Evolutionary conservation across 305 asterid species (phyloP).

Genomic region (Fraxinus albicans): DNA sequence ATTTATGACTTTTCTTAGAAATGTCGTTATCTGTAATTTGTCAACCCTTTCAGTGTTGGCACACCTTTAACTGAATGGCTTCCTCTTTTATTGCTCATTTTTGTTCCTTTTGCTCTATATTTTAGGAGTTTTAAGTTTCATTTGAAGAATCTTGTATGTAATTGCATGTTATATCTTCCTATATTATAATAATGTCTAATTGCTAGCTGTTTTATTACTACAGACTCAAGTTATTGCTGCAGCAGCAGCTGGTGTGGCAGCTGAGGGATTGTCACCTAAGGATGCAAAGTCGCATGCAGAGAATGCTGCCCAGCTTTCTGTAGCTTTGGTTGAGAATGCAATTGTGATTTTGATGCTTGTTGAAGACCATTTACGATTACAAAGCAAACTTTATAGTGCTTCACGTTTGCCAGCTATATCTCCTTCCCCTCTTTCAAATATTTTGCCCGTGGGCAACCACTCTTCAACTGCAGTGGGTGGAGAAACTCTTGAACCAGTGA

Average conservation of each 20-base stretch:
- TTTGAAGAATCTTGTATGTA: conserved; percentile 1
- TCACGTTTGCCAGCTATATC: conserved; percentile 62
- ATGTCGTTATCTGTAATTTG: not conserved
- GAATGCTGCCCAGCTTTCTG: conserved; percentile 97
- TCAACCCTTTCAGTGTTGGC: conserved; percentile 13
- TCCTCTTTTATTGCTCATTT: conserved; percentile 11
- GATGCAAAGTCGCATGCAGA: conserved; percentile 93
- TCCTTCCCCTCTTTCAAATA: conserved; percentile 63
- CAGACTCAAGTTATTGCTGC: conserved; percentile 99
- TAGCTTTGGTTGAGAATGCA: conserved; percentile 97
- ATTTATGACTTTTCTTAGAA: not conserved
- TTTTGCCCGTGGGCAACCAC: conserved; percentile 47
- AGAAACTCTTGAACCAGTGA: conserved; percentile 45
- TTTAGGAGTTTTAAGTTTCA: conserved; percentile 14
- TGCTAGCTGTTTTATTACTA: conserved; percentile 44
- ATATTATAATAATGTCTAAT: conserved; percentile 35
- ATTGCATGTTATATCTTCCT: conserved; percentile 20
- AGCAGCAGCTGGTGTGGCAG: conserved; percentile 99
- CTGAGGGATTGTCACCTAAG: conserved; percentile 86
- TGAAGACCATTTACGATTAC: conserved; percentile 94
- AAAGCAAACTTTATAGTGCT: conserved; percentile 79
- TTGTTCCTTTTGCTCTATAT: not conserved
- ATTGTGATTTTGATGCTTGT: conserved; percentile 97
- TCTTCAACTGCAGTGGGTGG: conserved; percentile 48
- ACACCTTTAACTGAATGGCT: conserved; percentile 13